A percentile compares a stretch with the other conserved stretches of the same genome.
These are phyloP conservation scores for Leccinellum luteum DNA, from an alignment of 768 basidiomycete genomes.

Conservation along the genomic window DNA sequence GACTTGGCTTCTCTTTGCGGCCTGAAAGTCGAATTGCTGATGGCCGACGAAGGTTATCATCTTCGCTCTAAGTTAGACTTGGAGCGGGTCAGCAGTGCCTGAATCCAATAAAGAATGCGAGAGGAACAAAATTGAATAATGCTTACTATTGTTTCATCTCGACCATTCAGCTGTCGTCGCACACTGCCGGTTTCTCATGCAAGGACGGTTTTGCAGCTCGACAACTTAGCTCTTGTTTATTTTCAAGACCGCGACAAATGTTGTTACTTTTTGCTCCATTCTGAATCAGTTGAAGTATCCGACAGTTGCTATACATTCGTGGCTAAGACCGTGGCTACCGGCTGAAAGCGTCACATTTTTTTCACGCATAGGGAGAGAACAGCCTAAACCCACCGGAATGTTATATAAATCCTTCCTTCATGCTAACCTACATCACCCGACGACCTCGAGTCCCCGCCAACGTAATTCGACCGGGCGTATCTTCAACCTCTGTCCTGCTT, in stretches of 20 bases:
- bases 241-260: constrained; percentile 14
- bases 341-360: constrained; percentile 16
- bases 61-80: constrained; percentile 20
- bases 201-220: constrained; percentile 6
- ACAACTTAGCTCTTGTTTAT: constrained; percentile 1
- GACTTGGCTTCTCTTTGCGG: constrained; percentile 15
- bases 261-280: constrained; percentile 13
- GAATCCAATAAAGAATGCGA: constrained; percentile 20
- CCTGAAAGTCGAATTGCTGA: constrained; percentile 13
- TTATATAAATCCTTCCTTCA: constrained; percentile 27
- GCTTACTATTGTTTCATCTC: constrained; percentile 18
- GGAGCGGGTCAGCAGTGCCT: background rate
- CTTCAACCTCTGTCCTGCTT: constrained; percentile 2
- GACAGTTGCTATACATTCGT: constrained; percentile 6
- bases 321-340: constrained; percentile 20
- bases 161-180: constrained; percentile 16
- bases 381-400: constrained; percentile 11
- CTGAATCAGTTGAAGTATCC: constrained; percentile 6
- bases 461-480: background rate
- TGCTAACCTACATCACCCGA: constrained; percentile 16
- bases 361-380: constrained; percentile 14
- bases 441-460: no score
- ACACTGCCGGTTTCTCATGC: constrained; percentile 16
- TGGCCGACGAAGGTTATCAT: constrained; percentile 26
- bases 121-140: constrained; percentile 3